Evolutionary conservation across 228 moss, liverwort and hornwort species (phyloP).

Genomic region (Sphagnum magellanicum): DNA sequence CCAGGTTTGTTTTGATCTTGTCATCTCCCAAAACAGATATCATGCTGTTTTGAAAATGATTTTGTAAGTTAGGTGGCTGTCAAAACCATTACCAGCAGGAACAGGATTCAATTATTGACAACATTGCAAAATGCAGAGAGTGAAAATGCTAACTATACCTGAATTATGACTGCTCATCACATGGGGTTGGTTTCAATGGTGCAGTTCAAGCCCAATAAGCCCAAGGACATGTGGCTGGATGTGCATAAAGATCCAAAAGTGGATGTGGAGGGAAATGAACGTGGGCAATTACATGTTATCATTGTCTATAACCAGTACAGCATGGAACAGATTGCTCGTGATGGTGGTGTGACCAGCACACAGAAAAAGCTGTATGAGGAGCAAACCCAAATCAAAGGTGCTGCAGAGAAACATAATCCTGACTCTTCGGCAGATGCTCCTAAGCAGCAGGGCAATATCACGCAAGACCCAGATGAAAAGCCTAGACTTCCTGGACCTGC

Average conservation of each 20-base stretch:
- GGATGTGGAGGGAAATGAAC: conserved; percentile 6
- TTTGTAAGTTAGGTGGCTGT: background rate
- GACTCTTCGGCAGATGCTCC: conserved; percentile 35
- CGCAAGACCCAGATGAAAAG: conserved; percentile 24
- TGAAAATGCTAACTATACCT: background rate
- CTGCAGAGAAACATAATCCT: conserved; percentile 7
- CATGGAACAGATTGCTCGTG: conserved; percentile 19
- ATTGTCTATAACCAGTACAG: conserved; percentile 37
- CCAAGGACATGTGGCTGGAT: conserved; percentile 58
- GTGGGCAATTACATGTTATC: conserved; percentile 50
- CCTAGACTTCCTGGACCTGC: conserved; percentile 32
- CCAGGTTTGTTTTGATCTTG: conserved; percentile 19
- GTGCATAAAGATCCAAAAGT: conserved; percentile 44
- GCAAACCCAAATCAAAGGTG: conserved; percentile 9
- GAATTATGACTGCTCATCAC: background rate
- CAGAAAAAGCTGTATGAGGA: conserved; percentile 30
- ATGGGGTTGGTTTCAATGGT: background rate
- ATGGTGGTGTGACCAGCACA: conserved; percentile 30
- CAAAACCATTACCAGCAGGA: background rate
- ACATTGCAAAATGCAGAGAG: background rate
- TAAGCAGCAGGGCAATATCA: conserved; percentile 33
- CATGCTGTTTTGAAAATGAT: background rate
- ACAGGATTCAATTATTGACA: background rate
- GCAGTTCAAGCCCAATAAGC: conserved; percentile 54
- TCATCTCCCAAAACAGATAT: too few relatives aligned